Evolutionary conservation across 768 basidiomycete species (phyloP).

Genomic region (Boletus tomentosulus): DNA sequence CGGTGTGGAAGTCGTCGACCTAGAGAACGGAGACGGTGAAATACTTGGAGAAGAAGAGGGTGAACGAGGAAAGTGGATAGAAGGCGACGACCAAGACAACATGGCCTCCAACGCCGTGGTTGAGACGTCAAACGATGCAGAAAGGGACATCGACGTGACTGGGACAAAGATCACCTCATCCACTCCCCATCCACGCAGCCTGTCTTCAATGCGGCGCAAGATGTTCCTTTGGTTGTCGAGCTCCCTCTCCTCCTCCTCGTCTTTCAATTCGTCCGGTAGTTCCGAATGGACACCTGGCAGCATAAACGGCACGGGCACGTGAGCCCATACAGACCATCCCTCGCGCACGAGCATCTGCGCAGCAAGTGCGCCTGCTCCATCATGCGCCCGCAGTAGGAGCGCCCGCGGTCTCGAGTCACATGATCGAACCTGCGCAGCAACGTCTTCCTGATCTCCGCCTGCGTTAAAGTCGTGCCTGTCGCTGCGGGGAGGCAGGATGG

Average conservation of each 20-base stretch:
- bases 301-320: slow-evolving; percentile 43
- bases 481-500: slow-evolving; percentile 22
- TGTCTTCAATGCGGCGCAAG: slow-evolving; percentile 47
- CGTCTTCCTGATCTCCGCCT: slow-evolving; percentile 22
- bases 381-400: slow-evolving; percentile 73
- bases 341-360: slow-evolving; percentile 68
- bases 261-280: slow-evolving; percentile 30
- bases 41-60: slow-evolving; percentile 30
- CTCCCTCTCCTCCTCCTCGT: slow-evolving; percentile 32
- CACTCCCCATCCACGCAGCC: slow-evolving; percentile 65
- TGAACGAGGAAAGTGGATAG: slow-evolving; percentile 22
- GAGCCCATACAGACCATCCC: slow-evolving; percentile 75
- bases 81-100: slow-evolving; percentile 23
- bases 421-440: neutral
- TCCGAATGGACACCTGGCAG: slow-evolving; percentile 33
- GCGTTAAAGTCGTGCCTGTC: slow-evolving; percentile 25
- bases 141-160: slow-evolving; percentile 17
- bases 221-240: slow-evolving; percentile 38
- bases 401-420: slow-evolving; percentile 32
- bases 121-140: slow-evolving; percentile 22
- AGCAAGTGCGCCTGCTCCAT: slow-evolving; percentile 71
- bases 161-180: slow-evolving; percentile 70
- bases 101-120: slow-evolving; percentile 15
- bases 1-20: slow-evolving; percentile 29
- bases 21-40: slow-evolving; percentile 33